Evolutionary conservation across 1,139 yeast species (phyloP), one percentile per base, ranked within the genome.

Genomic region (Candida tetrigidarum): DNA sequence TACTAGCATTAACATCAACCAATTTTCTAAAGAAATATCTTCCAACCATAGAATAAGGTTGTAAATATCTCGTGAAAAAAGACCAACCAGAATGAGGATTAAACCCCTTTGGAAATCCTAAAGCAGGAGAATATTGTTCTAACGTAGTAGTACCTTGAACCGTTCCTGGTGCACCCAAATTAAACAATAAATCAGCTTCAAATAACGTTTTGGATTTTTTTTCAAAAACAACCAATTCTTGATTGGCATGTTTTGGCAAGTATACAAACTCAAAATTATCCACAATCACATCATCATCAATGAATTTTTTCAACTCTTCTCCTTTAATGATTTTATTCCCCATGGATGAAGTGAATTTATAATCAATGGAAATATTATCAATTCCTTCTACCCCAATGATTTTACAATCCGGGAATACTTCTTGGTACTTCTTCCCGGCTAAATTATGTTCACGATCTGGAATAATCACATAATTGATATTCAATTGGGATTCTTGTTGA

Each of bases 131-230:
- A 45, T 58, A 57, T 55, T 69, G 70, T 55, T 70, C 66, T 46
- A 67, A 53, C 2, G 50, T 46, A 10, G 45, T 56, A 35, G 49
- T 48, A 3, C 49, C 49, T 11, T 45, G 22, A 22, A 53, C 50
- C 6, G 55, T 52, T 14, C 59, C 62, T 4, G 48, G 50, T 4
- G 57, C 59, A 8, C 69, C 71, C 47, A 83, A 63, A 53, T 81
- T 80, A 61, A 83, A 74, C 12, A 82, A 52, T 46, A 83, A 57
- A 56, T 84, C 90, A 2, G 83, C 87, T 50, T 76, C 79, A 48
- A 79, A 67, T 30, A 84, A 56, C 0, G 78, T 67, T 53, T 73
- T 73, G 18, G 80, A 65, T 11, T 60, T 58, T 43, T 67, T 68
- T 55, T 80, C 80, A 56, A 59, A 78, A 52, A 78, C 54, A 4